Conservation (phyloP, 192 early-diverging fungal genomes). For the Anaeromyces robustus region DNA sequence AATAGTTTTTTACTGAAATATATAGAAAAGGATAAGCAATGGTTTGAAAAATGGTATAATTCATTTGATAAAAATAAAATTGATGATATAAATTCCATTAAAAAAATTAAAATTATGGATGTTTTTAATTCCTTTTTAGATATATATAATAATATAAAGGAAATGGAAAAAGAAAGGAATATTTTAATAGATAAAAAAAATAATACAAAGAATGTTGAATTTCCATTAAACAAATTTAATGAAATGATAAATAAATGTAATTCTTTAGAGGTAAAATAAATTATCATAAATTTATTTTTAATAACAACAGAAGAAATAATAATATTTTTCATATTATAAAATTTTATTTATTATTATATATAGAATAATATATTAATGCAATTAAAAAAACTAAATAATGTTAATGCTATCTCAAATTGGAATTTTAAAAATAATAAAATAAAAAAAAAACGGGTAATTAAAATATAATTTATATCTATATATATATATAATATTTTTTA, state of each 20-base stretch:
- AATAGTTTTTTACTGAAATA: neutral
- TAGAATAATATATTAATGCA: neutral
- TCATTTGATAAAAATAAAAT: neutral
- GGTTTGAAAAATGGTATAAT: neutral
- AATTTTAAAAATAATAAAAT: neutral
- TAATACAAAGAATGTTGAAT: neutral
- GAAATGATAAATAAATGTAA: neutral
- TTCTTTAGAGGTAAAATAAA: neutral
- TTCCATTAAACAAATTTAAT: neutral
- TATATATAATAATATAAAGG: neutral
- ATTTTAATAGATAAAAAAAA: no score
- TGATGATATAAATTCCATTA: neutral
- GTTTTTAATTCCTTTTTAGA: neutral
- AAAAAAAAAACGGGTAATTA: neutral
- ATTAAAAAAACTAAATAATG: neutral
- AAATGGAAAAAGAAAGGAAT: neutral
- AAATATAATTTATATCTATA: no score
- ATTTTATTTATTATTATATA: neutral
- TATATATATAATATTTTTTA: no score
- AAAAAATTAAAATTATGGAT: neutral
- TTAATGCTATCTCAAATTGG: neutral
- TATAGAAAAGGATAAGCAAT: neutral
- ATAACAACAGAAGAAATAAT: no score
- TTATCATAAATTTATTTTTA: no score
- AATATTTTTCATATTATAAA: no score